phyloP scores from a whole-genome alignment of 129 eudicot genomes.

The Saussurea involucrata region DNA sequence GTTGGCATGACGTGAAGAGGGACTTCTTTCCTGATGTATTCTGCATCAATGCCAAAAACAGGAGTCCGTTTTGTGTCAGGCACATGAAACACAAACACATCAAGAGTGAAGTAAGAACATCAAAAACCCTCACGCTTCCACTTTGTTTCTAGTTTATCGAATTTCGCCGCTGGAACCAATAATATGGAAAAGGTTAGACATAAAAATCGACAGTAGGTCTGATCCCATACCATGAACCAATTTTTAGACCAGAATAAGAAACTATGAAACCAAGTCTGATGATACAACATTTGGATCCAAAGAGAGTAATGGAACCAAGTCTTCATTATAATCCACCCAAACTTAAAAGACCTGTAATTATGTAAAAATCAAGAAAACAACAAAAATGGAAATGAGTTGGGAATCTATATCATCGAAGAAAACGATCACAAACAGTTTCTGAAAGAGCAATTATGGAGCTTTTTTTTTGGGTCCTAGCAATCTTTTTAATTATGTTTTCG shows the following conservation, averaged over 20 bases:
- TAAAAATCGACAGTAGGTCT: too few relatives aligned
- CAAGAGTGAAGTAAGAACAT: conserved; percentile 1
- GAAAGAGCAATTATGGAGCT: not conserved
- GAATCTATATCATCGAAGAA: not conserved
- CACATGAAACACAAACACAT: not conserved
- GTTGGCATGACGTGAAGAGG: conserved; percentile 85
- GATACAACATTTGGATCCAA: too few relatives aligned
- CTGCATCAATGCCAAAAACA: conserved; percentile 80
- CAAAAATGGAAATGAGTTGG: not conserved
- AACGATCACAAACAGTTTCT: conserved; percentile 1
- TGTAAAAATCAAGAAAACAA: not conserved
- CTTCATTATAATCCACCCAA: too few relatives aligned
- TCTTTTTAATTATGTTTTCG: conserved; percentile 2
- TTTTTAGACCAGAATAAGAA: too few relatives aligned
- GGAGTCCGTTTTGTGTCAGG: conserved; percentile 5
- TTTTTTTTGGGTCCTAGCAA: conserved; percentile 14
- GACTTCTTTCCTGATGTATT: conserved; percentile 81
- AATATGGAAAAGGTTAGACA: too few relatives aligned
- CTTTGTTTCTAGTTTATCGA: not conserved
- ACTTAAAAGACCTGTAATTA: conserved; percentile 9
- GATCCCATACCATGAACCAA: too few relatives aligned
- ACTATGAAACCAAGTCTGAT: too few relatives aligned
- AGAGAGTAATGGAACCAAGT: too few relatives aligned
- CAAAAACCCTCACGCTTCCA: not conserved
- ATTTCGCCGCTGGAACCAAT: too few relatives aligned